Evolutionary conservation across 495 filamentous ascomycete species (phyloP).

Genomic region (Aspergillus haitiensis): DNA sequence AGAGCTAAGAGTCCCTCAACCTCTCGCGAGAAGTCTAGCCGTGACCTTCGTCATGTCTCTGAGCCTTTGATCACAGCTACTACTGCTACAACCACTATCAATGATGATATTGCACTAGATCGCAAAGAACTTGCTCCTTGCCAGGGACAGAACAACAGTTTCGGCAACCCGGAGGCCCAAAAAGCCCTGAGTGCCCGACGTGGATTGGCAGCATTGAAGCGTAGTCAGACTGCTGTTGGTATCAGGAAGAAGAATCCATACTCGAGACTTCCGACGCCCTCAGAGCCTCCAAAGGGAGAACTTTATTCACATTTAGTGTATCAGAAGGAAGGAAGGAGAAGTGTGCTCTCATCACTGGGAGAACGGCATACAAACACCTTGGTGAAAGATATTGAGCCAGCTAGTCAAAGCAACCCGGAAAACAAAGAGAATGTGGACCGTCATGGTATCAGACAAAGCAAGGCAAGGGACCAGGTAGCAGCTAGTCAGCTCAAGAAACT

Average conservation of each 20-base stretch:
- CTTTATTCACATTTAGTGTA: slow-evolving; percentile 22
- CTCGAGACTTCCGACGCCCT: slow-evolving; percentile 26
- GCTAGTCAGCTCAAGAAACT: no score
- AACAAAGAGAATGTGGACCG: not conserved
- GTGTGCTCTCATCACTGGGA: slow-evolving; percentile 17
- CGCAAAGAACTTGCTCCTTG: not conserved
- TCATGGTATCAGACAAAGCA: no score
- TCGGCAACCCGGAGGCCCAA: not conserved
- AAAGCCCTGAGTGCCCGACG: slow-evolving; percentile 7
- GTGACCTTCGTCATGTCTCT: not conserved
- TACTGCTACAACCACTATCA: not conserved
- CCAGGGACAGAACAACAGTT: no score
- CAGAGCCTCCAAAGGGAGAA: slow-evolving; percentile 11
- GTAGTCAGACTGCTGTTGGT: slow-evolving; percentile 4
- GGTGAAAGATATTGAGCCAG: not conserved
- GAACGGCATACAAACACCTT: slow-evolving; percentile 5
- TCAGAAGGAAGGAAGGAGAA: slow-evolving; percentile 22
- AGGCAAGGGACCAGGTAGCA: no score
- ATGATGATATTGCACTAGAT: not conserved
- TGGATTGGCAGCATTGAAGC: not conserved
- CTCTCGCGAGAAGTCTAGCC: not conserved
- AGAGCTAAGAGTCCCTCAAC: not conserved
- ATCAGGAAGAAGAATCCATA: not conserved
- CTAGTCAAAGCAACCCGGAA: not conserved
- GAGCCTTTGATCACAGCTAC: not conserved